Evolutionary conservation across 257 asterid species (phyloP).

Genomic region (Misopates orontium): DNA sequence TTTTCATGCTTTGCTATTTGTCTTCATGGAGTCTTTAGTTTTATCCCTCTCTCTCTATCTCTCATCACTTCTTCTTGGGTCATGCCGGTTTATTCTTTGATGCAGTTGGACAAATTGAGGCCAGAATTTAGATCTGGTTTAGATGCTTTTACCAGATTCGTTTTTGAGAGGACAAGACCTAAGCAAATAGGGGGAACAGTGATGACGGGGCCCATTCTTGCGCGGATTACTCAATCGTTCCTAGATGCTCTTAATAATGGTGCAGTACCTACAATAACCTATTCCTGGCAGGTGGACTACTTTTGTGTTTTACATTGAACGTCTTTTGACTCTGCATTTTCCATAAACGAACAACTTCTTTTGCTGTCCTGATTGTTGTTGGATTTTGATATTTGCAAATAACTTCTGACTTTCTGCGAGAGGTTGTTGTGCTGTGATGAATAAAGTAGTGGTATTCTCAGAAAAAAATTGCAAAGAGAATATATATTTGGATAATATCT

Average conservation of each 20-base stretch:
- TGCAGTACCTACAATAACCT: slow-evolving; percentile 95
- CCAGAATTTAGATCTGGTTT: slow-evolving; percentile 90
- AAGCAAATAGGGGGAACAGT: slow-evolving; percentile 90
- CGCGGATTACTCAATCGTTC: slow-evolving; percentile 87
- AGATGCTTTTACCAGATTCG: slow-evolving; percentile 85
- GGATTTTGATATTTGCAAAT: neutral
- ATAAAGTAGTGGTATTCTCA: neutral
- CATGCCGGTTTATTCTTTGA: slow-evolving; percentile 5
- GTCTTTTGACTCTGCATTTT: neutral
- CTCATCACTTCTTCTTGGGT: slow-evolving; percentile 7
- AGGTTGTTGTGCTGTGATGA: neutral
- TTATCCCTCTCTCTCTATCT: neutral
- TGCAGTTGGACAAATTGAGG: slow-evolving; percentile 79
- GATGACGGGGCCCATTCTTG: slow-evolving; percentile 96
- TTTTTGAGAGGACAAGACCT: slow-evolving; percentile 92
- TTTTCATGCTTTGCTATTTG: slow-evolving; percentile 13
- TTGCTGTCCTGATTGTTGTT: neutral
- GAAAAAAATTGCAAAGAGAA: slow-evolving; percentile 1
- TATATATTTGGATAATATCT: neutral
- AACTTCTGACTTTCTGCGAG: too few species aligned
- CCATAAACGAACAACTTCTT: neutral
- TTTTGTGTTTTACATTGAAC: neutral
- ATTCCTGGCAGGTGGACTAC: slow-evolving; percentile 93
- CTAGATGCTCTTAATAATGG: slow-evolving; percentile 96
- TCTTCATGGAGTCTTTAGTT: neutral